Conservation (phyloP, 2,329 filamentous ascomycete species). For the Monosporascus sp. region DNA sequence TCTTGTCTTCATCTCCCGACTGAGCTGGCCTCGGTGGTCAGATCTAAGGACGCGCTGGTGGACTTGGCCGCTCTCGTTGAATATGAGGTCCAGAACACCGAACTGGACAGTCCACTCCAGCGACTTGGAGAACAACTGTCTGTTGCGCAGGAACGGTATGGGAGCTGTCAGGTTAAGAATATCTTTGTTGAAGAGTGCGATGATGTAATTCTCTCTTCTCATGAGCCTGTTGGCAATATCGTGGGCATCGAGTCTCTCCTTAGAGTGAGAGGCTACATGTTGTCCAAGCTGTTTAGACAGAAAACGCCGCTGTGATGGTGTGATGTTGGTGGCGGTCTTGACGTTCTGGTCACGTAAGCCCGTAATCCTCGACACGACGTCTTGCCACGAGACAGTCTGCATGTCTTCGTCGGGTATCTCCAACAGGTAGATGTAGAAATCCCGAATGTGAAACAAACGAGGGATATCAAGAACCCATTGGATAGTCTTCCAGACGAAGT, state of each 20-base stretch:
- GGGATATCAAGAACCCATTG: constrained; percentile 69
- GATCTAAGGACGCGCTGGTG: constrained; percentile 81
- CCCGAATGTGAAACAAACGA: constrained; percentile 69
- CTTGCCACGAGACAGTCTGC: constrained; percentile 91
- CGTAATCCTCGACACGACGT: constrained; percentile 82
- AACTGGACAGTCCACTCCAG: constrained; percentile 90
- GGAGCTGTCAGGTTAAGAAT: constrained; percentile 82
- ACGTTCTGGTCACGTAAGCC: constrained; percentile 78
- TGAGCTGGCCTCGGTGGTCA: constrained; percentile 71
- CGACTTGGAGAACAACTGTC: constrained; percentile 81
- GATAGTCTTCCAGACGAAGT: constrained; percentile 76
- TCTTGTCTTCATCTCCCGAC: constrained; percentile 68
- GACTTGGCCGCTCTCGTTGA: constrained; percentile 83
- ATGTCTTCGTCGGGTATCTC: constrained; percentile 80
- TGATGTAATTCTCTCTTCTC: constrained; percentile 94
- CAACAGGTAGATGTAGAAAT: constrained; percentile 79
- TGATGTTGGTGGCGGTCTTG: constrained; percentile 61
- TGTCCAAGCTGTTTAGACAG: constrained; percentile 49
- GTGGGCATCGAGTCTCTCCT: constrained; percentile 90
- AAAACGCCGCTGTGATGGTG: constrained; percentile 46
- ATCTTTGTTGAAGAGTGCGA: constrained; percentile 96
- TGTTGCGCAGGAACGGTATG: constrained; percentile 72
- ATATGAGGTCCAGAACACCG: constrained; percentile 88
- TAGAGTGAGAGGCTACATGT: constrained; percentile 74
- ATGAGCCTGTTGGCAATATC: constrained; percentile 96